A percentile compares a stretch with the other conserved stretches of the same genome.
phyloP scores from a whole-genome alignment of 805 yeast genomes.

The Wickerhamomyces rabaulensis region DNA sequence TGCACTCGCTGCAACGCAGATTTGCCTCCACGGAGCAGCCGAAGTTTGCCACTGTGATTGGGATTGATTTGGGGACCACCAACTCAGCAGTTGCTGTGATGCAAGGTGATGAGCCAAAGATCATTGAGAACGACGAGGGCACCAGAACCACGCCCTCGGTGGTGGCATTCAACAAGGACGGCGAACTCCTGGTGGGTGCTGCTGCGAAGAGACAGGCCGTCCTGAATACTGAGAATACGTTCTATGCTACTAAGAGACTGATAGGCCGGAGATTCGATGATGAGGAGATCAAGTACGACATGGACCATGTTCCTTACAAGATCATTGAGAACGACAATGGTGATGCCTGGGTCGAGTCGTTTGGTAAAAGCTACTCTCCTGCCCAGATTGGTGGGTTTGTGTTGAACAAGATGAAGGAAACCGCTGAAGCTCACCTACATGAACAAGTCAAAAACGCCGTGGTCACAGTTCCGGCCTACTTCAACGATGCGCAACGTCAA shows the following conservation, averaged over 20 bases:
- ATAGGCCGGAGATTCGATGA: conserved; percentile 71
- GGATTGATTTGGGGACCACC: conserved; percentile 83
- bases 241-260: conserved; percentile 76
- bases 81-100: conserved; percentile 82
- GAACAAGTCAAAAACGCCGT: conserved; percentile 58
- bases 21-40: neutral
- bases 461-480: conserved; percentile 79
- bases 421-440: conserved; percentile 50
- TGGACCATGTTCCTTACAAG: conserved; percentile 55
- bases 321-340: conserved; percentile 55
- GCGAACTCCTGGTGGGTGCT: conserved; percentile 51
- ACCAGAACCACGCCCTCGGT: conserved; percentile 76
- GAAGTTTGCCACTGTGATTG: conserved; percentile 41
- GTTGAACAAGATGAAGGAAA: conserved; percentile 55
- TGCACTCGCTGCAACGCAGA: neutral
- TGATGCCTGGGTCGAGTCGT: conserved; percentile 57
- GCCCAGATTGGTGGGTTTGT: conserved; percentile 67
- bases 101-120: conserved; percentile 56
- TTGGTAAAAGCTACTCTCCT: conserved; percentile 50
- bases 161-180: conserved; percentile 54
- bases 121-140: conserved; percentile 75
- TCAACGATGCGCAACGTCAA: conserved; percentile 75
- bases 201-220: conserved; percentile 76
- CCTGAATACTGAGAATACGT: conserved; percentile 71
- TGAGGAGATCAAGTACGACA: conserved; percentile 64